Evolutionary conservation across 2,329 filamentous ascomycete genomes (phyloP).

Genomic region (Alternaria triticina): DNA sequence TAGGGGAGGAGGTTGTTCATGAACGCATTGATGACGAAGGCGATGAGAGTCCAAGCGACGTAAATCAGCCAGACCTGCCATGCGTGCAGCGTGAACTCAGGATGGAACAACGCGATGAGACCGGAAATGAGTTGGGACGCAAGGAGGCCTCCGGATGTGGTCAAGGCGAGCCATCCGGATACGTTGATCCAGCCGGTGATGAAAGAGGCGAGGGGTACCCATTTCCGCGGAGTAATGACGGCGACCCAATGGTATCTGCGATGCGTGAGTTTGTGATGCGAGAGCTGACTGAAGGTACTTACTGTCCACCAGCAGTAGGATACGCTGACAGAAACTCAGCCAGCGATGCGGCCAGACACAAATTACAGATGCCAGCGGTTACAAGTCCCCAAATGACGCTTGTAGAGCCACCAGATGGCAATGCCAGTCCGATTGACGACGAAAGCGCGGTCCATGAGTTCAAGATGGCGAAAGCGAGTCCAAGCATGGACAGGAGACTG

Average conservation of each 20-base stretch:
- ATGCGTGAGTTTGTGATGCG: constrained; percentile 44
- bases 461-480: constrained; percentile 67
- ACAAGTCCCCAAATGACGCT: constrained; percentile 74
- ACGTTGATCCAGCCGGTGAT: constrained; percentile 76
- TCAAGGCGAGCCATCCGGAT: constrained; percentile 72
- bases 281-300: constrained; percentile 1
- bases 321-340: constrained; percentile 75
- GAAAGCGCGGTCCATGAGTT: constrained; percentile 69
- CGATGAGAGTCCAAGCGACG: constrained; percentile 66
- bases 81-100: constrained; percentile 62
- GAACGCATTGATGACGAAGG: constrained; percentile 71
- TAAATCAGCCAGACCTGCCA: constrained; percentile 81
- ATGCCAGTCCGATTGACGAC: constrained; percentile 63
- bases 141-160: constrained; percentile 71
- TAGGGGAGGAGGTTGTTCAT: constrained; percentile 66
- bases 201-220: constrained; percentile 69
- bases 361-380: constrained; percentile 66
- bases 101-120: constrained; percentile 67
- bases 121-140: constrained; percentile 71
- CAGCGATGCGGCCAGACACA: constrained; percentile 71
- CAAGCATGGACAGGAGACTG: constrained; percentile 65
- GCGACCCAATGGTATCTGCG: constrained; percentile 72
- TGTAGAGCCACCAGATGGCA: constrained; percentile 74
- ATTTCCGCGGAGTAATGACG: constrained; percentile 65
- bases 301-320: constrained; percentile 53